A percentile compares a stretch with the other conserved stretches of the same genome.
Evolutionary conservation across 106 monocot genomes (phyloP).

Genomic region (Dendrobium officinale): DNA sequence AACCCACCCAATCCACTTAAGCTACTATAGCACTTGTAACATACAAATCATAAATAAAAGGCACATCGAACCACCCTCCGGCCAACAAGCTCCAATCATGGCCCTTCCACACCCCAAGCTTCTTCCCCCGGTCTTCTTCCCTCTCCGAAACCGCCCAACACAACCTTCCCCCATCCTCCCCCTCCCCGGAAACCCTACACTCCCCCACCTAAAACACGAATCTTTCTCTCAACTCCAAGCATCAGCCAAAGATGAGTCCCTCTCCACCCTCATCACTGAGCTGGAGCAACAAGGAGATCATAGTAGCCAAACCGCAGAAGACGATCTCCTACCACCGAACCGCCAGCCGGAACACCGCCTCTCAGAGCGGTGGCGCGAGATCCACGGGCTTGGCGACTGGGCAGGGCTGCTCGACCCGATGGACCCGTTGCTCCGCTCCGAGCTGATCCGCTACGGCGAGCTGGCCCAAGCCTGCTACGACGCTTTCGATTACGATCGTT

Average conservation of each 20-base stretch:
- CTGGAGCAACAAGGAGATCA: neutral
- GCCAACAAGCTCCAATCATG: neutral
- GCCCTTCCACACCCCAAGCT: neutral
- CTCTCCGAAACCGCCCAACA: neutral
- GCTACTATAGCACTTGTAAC: neutral
- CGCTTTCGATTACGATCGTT: constrained; percentile 74
- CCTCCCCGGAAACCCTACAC: neutral
- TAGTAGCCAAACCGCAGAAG: neutral
- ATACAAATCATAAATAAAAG: neutral
- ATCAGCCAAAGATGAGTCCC: constrained; percentile 7
- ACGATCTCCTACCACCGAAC: neutral
- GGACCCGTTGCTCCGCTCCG: constrained; percentile 67
- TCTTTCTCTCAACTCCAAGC: neutral
- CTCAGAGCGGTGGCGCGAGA: constrained; percentile 51
- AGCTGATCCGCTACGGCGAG: constrained; percentile 88
- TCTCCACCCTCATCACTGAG: constrained; percentile 8
- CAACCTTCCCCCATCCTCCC: neutral
- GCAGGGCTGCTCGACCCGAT: constrained; percentile 74
- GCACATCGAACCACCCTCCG: neutral
- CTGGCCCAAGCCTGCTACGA: constrained; percentile 88
- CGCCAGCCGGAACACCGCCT: neutral
- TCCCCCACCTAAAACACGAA: neutral
- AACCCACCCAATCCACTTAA: too few species aligned
- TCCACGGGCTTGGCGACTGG: constrained; percentile 72
- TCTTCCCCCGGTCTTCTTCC: neutral